Percentiles rank a stretch among this genome's conserved stretches.
These are phyloP conservation scores for Ceratocystis lukuohia DNA, from an alignment of 2,329 filamentous ascomycete species.

Conservation along the genomic window DNA sequence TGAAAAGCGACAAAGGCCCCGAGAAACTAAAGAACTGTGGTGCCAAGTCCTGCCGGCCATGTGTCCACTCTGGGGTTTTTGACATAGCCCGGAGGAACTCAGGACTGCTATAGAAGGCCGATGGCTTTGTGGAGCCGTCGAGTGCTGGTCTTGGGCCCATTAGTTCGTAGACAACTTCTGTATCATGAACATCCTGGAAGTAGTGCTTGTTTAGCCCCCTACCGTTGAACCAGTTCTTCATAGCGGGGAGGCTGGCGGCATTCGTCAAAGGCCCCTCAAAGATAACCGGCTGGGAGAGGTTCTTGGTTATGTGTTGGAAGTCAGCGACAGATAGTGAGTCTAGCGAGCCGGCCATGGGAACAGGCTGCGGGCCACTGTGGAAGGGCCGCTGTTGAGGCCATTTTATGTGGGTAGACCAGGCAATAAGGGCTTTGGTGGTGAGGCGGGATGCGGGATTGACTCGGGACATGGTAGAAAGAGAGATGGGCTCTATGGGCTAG, in stretches of 20 bases:
- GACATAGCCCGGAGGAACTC: background rate
- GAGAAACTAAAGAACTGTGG: conserved; percentile 41
- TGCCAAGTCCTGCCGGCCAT: conserved; percentile 7
- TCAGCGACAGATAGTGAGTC: conserved; percentile 2
- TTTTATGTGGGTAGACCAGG: background rate
- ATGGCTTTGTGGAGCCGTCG: background rate
- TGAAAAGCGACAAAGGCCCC: conserved; percentile 51
- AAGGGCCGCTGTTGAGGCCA: background rate
- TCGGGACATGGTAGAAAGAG: background rate
- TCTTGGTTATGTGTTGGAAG: conserved; percentile 5
- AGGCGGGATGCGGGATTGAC: background rate
- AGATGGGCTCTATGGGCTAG: background rate
- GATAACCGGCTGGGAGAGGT: conserved; percentile 8
- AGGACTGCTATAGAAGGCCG: conserved; percentile 21
- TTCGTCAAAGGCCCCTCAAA: background rate
- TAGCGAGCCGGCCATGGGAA: background rate
- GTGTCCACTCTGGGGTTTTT: conserved; percentile 8
- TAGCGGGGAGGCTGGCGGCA: conserved; percentile 36
- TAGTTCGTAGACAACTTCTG: conserved; percentile 30
- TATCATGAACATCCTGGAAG: conserved; percentile 25
- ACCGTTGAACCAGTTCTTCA: conserved; percentile 44
- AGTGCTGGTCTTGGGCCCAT: conserved; percentile 23
- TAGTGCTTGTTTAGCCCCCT: conserved; percentile 22
- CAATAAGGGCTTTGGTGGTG: background rate
- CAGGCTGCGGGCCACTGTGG: background rate